A percentile compares a stretch with the other conserved stretches of the same genome.
Conservation (phyloP, 768 basidiomycete species). For the Royoungia palumana region DNA sequence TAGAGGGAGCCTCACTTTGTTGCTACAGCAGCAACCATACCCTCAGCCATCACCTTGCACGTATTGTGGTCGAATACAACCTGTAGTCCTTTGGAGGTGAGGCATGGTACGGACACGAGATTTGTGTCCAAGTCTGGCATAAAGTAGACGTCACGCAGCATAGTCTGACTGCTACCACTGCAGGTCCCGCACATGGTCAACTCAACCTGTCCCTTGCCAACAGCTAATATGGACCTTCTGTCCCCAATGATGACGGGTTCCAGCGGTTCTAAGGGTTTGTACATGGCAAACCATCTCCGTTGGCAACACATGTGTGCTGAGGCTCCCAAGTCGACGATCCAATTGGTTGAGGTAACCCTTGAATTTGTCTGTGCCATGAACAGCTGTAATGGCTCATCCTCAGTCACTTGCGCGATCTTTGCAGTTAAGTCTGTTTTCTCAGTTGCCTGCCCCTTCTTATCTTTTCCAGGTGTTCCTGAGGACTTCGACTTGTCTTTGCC, state of each 20-base stretch:
- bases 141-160: constrained; percentile 5
- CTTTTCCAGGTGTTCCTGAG: not conserved
- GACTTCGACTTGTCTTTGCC: too few species aligned
- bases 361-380: not conserved
- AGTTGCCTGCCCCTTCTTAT: not conserved
- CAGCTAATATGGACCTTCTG: not conserved
- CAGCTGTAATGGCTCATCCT: not conserved
- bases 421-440: not conserved
- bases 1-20: not conserved
- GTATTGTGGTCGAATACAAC: too few species aligned
- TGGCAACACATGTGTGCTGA: not conserved
- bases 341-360: not conserved
- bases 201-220: not conserved
- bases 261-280: not conserved
- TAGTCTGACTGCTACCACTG: not conserved
- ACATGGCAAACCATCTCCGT: not conserved
- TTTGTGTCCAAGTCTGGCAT: constrained; percentile 9
- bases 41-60: not conserved
- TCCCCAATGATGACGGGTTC: not conserved
- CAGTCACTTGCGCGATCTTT: too few species aligned
- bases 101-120: constrained; percentile 16
- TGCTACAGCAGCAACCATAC: not conserved
- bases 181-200: not conserved
- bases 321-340: constrained; percentile 1
- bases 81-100: not conserved